phyloP scores from a whole-genome alignment of 2,329 filamentous ascomycete genomes.

The Teratosphaeria zuluensis region DNA sequence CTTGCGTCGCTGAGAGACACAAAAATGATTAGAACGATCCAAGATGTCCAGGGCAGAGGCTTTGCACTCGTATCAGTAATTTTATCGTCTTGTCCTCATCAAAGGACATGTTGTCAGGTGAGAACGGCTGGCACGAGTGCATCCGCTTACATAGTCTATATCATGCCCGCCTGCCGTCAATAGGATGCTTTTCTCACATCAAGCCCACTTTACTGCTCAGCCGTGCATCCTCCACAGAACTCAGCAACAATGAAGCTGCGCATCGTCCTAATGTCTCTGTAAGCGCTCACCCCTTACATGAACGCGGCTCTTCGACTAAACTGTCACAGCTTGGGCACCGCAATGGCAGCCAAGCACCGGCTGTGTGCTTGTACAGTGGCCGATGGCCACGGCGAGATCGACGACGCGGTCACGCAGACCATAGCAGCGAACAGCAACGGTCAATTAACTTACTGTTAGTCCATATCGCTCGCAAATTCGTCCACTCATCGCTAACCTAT shows the following conservation, averaged over 20 bases:
- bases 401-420: background rate
- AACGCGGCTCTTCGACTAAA: background rate
- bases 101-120: background rate
- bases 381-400: background rate
- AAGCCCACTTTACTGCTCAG: background rate
- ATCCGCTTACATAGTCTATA: background rate
- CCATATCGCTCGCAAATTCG: background rate
- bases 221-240: background rate
- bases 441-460: background rate
- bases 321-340: background rate
- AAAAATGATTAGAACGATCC: background rate
- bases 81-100: background rate
- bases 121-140: background rate
- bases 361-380: background rate
- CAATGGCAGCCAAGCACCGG: background rate
- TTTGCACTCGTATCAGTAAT: background rate
- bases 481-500: background rate
- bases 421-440: background rate
- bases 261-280: background rate
- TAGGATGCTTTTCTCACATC: background rate
- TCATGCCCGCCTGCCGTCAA: background rate
- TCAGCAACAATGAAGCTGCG: background rate
- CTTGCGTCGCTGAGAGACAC: background rate
- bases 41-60: background rate
- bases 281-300: background rate